Base-by-base conservation (phyloP, 345 rosid species). In the Passiflora organensis region DNA sequence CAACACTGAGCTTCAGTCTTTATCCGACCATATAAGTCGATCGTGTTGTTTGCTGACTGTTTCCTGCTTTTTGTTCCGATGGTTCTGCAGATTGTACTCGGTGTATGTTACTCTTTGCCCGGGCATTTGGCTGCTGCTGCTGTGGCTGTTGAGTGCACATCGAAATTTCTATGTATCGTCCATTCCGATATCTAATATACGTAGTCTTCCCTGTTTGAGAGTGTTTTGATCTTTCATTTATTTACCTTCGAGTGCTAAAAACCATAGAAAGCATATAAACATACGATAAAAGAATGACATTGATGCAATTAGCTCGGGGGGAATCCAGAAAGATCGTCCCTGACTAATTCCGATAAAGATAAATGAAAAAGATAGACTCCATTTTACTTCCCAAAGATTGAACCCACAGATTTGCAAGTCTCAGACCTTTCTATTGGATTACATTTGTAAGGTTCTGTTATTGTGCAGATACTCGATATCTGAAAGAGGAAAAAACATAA, bases 401-500 rank as follows among this genome's bases (percentile, higher is more conserved):
- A n/a, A 18, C 16, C 15, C 16, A 22, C 41, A 48, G 46, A 46
- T 28, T 60, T 23, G 16, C 23, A 4, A 11, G 9, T 8, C 15
- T n/a, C 34, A 50, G 9, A 20, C 22, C 18, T 61, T 15, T 32
- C 16, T 14, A 22, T 41, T 24, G 32, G 14, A 46, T 21, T 63
- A 43, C 49, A 46, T 61, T 49, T 62, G 45, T 46, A 44, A 39
- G 54, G 20, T 37, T 51, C 51, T 22, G 32, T 25, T 12, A 24
- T 2, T 49, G n/a, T 58, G 25, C 65, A 57, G 32, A 57, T 62
- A 14, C 22, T 13, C 34, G 21, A 34, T 49, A 3, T 51, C 50
- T 37, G 50, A 39, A 60, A 64, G 14, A 25, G 60, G 45, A 56
- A 43, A 53, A 47, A 13, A 11, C 24, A 19, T 65, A 42, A 71